These are phyloP conservation scores for Teratosphaeria nubilosa DNA, from an alignment of 2,329 filamentous ascomycete species.

Conservation along the genomic window DNA sequence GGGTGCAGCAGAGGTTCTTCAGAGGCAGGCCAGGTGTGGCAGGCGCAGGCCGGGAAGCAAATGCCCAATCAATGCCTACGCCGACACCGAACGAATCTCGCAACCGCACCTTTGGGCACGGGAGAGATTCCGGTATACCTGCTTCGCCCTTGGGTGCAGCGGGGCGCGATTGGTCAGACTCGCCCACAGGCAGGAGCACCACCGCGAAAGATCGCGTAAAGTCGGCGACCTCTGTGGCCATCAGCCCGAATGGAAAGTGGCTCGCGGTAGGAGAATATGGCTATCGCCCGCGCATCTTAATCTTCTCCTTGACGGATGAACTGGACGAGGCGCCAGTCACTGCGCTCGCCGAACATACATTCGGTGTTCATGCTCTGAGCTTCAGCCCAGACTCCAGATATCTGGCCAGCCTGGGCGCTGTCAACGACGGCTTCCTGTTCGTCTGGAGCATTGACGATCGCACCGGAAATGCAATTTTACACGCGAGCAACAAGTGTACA, in stretches of 20 bases:
- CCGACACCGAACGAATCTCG: slow-evolving; percentile 19
- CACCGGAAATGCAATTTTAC: slow-evolving; percentile 66
- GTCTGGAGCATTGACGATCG: slow-evolving; percentile 80
- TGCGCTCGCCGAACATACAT: slow-evolving; percentile 79
- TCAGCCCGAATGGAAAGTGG: slow-evolving; percentile 78
- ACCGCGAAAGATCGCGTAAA: slow-evolving; percentile 88
- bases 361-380: slow-evolving; percentile 76
- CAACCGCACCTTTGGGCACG: slow-evolving; percentile 11
- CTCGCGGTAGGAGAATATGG: slow-evolving; percentile 91
- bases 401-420: slow-evolving; percentile 75
- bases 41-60: slow-evolving; percentile 12
- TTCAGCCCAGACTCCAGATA: slow-evolving; percentile 83
- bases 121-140: slow-evolving; percentile 33
- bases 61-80: slow-evolving; percentile 10
- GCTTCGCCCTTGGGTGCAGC: slow-evolving; percentile 32
- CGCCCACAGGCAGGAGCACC: slow-evolving; percentile 58
- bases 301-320: slow-evolving; percentile 73
- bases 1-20: slow-evolving; percentile 74
- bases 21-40: slow-evolving; percentile 46
- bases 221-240: slow-evolving; percentile 78
- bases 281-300: slow-evolving; percentile 80
- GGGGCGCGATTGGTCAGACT: slow-evolving; percentile 46
- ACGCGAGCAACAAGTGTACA: slow-evolving; percentile 88
- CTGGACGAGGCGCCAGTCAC: slow-evolving; percentile 72
- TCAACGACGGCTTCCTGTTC: slow-evolving; percentile 90